Percentiles rank a stretch among this genome's conserved stretches.
phyloP scores from a whole-genome alignment of 2,329 filamentous ascomycete species.

The Pseudogymnoascus sp. region DNA sequence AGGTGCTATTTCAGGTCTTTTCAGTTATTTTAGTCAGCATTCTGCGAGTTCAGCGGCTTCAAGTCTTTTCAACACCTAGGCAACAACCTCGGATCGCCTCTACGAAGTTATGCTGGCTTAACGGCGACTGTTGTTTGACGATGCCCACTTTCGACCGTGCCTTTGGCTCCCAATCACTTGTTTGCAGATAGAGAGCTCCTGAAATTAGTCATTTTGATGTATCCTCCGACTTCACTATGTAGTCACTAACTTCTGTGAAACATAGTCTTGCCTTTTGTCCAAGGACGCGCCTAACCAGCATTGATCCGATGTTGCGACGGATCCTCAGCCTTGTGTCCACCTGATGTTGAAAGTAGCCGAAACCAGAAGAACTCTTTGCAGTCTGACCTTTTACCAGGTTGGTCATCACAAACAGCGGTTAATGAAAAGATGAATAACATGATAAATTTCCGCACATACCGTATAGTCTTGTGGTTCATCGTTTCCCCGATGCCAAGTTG shows the following conservation, averaged over 20 bases:
- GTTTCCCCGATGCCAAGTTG: background rate
- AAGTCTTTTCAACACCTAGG: slow-evolving; percentile 14
- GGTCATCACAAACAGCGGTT: slow-evolving; percentile 40
- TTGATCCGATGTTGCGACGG: slow-evolving; percentile 16
- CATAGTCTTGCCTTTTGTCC: slow-evolving; percentile 26
- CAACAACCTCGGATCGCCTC: slow-evolving; percentile 12
- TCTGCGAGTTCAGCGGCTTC: slow-evolving; percentile 30
- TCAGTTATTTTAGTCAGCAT: slow-evolving; percentile 50
- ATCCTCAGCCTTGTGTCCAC: slow-evolving; percentile 20
- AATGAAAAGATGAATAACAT: background rate
- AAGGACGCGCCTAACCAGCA: slow-evolving; percentile 21
- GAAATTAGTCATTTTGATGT: slow-evolving; percentile 36
- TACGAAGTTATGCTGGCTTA: slow-evolving; percentile 17
- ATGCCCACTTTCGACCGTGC: slow-evolving; percentile 42
- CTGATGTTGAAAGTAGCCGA: slow-evolving; percentile 24
- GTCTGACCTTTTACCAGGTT: slow-evolving; percentile 59
- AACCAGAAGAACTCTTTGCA: slow-evolving; percentile 40
- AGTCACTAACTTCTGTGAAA: slow-evolving; percentile 23
- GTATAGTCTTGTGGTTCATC: background rate
- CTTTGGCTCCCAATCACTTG: slow-evolving; percentile 48
- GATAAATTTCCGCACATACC: slow-evolving; percentile 14
- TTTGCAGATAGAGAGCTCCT: slow-evolving; percentile 43
- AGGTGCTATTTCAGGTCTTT: slow-evolving; percentile 61
- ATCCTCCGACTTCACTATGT: slow-evolving; percentile 24
- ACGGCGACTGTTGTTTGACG: slow-evolving; percentile 10